Conservation (phyloP, 2,329 filamentous ascomycete genomes). For the Aureobasidium sp. region DNA sequence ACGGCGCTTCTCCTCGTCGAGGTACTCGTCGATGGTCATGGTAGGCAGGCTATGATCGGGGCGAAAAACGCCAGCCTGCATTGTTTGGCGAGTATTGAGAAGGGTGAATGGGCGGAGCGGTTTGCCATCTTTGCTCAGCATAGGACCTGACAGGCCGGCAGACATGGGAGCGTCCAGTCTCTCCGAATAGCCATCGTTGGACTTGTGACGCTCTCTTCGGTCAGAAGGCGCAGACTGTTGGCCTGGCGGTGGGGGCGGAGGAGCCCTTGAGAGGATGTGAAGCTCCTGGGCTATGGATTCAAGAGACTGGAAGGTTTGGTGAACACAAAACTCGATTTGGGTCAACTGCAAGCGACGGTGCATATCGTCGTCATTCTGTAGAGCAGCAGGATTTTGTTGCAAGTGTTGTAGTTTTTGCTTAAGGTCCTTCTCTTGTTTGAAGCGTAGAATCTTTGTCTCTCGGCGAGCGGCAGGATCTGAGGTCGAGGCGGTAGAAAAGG, state of each 20-base stretch:
- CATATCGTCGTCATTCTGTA: slow-evolving; percentile 76
- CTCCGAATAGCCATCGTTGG: slow-evolving; percentile 55
- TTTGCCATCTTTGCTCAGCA: slow-evolving; percentile 72
- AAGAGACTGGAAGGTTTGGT: slow-evolving; percentile 79
- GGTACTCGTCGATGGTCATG: slow-evolving; percentile 96
- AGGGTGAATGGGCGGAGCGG: slow-evolving; percentile 89
- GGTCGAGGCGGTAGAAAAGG: slow-evolving; percentile 64
- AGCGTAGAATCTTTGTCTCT: slow-evolving; percentile 78
- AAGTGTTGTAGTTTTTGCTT: slow-evolving; percentile 73
- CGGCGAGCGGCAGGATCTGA: slow-evolving; percentile 62
- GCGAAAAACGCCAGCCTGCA: slow-evolving; percentile 76
- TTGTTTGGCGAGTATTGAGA: slow-evolving; percentile 65
- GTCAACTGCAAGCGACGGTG: slow-evolving; percentile 72
- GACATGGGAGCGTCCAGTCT: slow-evolving; percentile 58
- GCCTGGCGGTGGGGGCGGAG: slow-evolving; percentile 42
- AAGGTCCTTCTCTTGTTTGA: slow-evolving; percentile 76
- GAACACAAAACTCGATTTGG: slow-evolving; percentile 63
- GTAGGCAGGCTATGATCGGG: slow-evolving; percentile 90
- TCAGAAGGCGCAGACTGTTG: slow-evolving; percentile 34
- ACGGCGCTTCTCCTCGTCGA: slow-evolving; percentile 78
- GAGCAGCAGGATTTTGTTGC: slow-evolving; percentile 50
- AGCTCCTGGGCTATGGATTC: slow-evolving; percentile 80
- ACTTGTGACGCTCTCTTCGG: slow-evolving; percentile 37
- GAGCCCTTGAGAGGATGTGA: slow-evolving; percentile 71
- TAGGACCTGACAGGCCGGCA: slow-evolving; percentile 53